Conservation (phyloP, 495 filamentous ascomycete species). For the Jackrogersella minutella region DNA sequence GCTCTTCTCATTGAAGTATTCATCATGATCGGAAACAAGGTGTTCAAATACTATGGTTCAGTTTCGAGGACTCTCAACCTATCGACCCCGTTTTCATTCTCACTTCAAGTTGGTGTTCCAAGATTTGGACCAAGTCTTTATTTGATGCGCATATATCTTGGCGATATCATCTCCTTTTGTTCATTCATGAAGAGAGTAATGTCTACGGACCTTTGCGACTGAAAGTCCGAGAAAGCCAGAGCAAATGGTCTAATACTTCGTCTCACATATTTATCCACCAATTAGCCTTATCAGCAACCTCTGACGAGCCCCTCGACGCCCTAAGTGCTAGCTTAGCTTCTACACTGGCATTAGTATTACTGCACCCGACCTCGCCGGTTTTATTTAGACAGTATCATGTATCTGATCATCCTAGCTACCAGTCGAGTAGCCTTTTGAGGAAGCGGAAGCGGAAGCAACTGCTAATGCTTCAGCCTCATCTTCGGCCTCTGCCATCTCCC, state of each 20-base stretch:
- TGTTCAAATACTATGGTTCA: neutral
- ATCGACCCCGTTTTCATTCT: neutral
- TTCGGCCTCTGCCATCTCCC: conserved; percentile 45
- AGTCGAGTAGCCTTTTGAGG: conserved; percentile 25
- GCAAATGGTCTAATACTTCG: neutral
- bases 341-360: neutral
- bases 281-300: neutral
- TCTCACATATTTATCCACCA: conserved; percentile 3
- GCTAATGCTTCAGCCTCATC: conserved; percentile 26
- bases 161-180: neutral
- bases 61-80: neutral
- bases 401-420: conserved; percentile 4
- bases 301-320: neutral
- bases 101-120: too few species aligned
- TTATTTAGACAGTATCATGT: neutral
- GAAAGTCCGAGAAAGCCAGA: conserved; percentile 3
- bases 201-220: neutral
- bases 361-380: neutral
- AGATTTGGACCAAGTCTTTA: too few species aligned
- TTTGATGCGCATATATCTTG: neutral
- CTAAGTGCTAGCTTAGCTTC: neutral
- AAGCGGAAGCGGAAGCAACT: conserved; percentile 22
- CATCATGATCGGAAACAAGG: too few species aligned
- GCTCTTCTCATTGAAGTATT: too few species aligned
- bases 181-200: neutral